Evolutionary conservation across 108 stramenopile species (phyloP).

Genomic region (Ochromonas danica): DNA sequence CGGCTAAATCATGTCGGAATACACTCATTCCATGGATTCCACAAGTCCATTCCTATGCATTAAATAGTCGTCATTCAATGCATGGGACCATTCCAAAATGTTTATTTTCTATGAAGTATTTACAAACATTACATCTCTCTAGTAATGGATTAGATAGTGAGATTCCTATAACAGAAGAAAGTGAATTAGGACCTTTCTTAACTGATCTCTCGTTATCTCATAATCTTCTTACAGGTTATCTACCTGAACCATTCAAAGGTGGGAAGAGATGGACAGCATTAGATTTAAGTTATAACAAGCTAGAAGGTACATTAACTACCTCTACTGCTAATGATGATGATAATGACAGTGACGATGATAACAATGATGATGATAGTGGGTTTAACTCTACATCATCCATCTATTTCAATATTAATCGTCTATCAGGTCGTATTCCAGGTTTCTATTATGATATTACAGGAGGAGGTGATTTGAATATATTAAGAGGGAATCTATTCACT

Average conservation of each 20-base stretch:
- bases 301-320: not conserved
- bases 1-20: not conserved
- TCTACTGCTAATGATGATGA: not conserved
- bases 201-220: not conserved
- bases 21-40: not conserved
- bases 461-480: not conserved
- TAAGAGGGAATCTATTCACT: not conserved
- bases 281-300: not conserved
- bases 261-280: not conserved
- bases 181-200: not conserved
- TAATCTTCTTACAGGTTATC: not conserved
- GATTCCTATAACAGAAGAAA: not conserved
- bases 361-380: not conserved
- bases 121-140: conserved; percentile 2
- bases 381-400: not conserved
- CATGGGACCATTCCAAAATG: not conserved
- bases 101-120: not conserved
- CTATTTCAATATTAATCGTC: not conserved
- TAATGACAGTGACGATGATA: too few relatives aligned
- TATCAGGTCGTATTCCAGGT: conserved; percentile 3
- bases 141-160: not conserved
- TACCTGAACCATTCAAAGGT: not conserved
- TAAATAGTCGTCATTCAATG: not conserved
- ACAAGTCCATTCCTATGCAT: not conserved
- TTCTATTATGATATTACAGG: not conserved